Conservation (phyloP, 257 asterid species). For the Solanum peruvianum region DNA sequence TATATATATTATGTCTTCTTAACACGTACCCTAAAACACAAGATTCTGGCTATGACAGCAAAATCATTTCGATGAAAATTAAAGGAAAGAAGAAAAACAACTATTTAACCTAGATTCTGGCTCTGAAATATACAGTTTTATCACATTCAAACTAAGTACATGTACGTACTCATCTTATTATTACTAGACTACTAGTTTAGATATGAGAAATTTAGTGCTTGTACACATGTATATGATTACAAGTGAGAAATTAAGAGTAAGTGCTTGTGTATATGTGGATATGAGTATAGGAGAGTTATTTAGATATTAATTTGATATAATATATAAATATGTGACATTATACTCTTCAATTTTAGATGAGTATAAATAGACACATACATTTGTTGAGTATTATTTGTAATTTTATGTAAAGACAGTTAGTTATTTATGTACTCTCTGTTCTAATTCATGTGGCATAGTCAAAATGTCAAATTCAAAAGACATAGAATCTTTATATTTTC, state of each 20-base stretch:
- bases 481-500: neutral
- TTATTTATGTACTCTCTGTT: accelerated
- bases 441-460: neutral
- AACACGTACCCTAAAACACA: neutral
- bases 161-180: neutral
- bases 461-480: neutral
- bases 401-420: neutral
- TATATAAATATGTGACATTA: neutral
- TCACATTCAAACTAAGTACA: neutral
- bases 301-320: too few relatives aligned
- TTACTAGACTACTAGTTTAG: neutral
- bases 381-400: neutral
- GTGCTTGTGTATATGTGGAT: neutral
- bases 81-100: neutral
- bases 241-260: neutral
- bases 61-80: neutral
- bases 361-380: too few relatives aligned
- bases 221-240: neutral
- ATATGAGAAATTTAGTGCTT: neutral
- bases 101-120: neutral
- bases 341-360: neutral
- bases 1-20: neutral
- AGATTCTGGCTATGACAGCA: neutral
- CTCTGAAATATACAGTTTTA: neutral
- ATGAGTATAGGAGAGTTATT: too few relatives aligned